Evolutionary conservation across 2,329 filamentous ascomycete species (phyloP).

Genomic region (Phyllosticta citrichinensis): DNA sequence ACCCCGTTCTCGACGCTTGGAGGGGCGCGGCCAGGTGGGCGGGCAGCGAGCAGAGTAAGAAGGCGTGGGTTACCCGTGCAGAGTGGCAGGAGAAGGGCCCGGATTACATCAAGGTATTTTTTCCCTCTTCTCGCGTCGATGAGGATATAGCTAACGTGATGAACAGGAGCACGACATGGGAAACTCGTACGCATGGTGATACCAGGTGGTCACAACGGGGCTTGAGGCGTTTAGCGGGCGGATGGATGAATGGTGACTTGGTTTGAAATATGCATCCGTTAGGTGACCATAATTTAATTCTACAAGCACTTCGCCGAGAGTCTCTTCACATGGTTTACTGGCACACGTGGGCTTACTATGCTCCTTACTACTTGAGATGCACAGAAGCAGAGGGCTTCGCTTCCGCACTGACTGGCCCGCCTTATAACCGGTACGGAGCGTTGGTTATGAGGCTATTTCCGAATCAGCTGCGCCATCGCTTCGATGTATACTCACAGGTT

Average conservation of each 20-base stretch:
- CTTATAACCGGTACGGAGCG: no score
- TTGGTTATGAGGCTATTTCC: no score
- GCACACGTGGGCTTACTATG: no score
- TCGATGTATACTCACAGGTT: no score
- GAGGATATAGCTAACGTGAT: background rate
- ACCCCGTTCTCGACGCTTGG: slow-evolving; percentile 84
- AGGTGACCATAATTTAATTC: background rate
- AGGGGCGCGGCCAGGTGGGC: slow-evolving; percentile 85
- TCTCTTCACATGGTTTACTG: background rate
- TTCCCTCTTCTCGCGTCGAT: no score
- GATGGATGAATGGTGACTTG: background rate
- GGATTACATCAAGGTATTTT: slow-evolving; percentile 74
- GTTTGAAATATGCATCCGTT: background rate
- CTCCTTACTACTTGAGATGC: no score
- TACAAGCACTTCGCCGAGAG: background rate
- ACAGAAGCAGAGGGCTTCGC: no score
- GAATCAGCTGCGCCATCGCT: no score
- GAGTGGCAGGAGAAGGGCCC: slow-evolving; percentile 88
- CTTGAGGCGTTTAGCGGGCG: background rate
- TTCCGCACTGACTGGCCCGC: no score
- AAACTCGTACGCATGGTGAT: slow-evolving; percentile 9
- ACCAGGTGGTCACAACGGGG: background rate
- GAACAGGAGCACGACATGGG: slow-evolving; percentile 8
- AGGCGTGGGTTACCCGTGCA: slow-evolving; percentile 60
- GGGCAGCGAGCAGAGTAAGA: slow-evolving; percentile 47